Percentiles rank a stretch among this genome's conserved stretches.
These are phyloP conservation scores for Penicillium malachiteum DNA, from an alignment of 495 filamentous ascomycete genomes.

Conservation along the genomic window DNA sequence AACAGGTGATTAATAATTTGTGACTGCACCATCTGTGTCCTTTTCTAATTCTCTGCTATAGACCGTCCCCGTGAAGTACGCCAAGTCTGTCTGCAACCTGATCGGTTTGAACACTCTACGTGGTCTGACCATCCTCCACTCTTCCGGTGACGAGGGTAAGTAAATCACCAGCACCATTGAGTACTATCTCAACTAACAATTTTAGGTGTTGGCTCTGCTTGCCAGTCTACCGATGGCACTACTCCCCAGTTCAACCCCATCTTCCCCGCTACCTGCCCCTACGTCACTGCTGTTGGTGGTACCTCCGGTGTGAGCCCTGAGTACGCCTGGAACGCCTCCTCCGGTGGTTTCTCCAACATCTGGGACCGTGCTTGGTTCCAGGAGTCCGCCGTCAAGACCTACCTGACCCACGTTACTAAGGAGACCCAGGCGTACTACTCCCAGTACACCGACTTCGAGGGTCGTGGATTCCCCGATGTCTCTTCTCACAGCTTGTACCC, in stretches of 20 bases:
- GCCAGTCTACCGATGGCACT: conserved; percentile 58
- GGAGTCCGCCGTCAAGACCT: conserved; percentile 48
- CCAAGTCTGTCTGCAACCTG: conserved; percentile 63
- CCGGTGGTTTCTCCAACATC: conserved; percentile 67
- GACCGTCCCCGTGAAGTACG: conserved; percentile 64
- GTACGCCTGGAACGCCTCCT: conserved; percentile 44
- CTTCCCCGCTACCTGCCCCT: conserved; percentile 68
- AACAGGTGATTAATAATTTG: conserved; percentile 33
- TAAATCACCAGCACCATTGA: conserved; percentile 18
- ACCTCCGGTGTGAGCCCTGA: conserved; percentile 55
- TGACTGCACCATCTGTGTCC: neutral
- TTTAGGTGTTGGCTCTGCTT: conserved; percentile 53
- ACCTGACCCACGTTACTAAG: conserved; percentile 42
- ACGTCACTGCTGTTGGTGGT: conserved; percentile 64
- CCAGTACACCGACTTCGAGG: conserved; percentile 52
- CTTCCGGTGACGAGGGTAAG: conserved; percentile 64
- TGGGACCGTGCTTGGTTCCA: conserved; percentile 64
- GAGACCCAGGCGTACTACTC: conserved; percentile 40
- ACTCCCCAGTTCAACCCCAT: conserved; percentile 58
- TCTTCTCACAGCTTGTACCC: conserved; percentile 50
- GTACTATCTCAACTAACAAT: neutral
- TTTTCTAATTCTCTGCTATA: conserved; percentile 23
- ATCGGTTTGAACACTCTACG: conserved; percentile 67
- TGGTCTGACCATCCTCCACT: conserved; percentile 63
- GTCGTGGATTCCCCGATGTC: conserved; percentile 72